Conservation (phyloP, 345 rosid species). For the Bruguiera parviflora region DNA sequence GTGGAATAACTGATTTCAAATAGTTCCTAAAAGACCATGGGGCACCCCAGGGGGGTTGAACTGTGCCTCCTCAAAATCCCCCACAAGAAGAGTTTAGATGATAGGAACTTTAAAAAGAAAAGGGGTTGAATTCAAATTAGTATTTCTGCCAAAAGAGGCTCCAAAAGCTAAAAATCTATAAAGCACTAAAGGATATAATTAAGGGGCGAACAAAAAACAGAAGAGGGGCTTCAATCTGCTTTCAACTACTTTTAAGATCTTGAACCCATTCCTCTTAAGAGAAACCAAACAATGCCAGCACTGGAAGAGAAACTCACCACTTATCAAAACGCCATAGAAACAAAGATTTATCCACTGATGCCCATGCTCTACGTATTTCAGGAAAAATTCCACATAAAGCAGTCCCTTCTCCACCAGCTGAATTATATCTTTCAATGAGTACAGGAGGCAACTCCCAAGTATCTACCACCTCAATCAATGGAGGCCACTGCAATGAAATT, state of each 20-base stretch:
- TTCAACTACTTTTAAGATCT: too few species aligned
- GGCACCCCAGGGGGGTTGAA: background rate
- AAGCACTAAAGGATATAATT: too few species aligned
- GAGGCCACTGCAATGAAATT: slow-evolving; percentile 76
- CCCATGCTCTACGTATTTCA: slow-evolving; percentile 93
- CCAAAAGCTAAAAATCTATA: background rate
- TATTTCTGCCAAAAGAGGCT: background rate
- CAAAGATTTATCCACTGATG: slow-evolving; percentile 84
- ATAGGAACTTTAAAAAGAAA: background rate
- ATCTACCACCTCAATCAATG: slow-evolving; percentile 71
- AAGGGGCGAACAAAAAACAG: too few species aligned
- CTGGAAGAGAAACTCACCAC: slow-evolving; percentile 43
- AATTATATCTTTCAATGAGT: slow-evolving; percentile 81
- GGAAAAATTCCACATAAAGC: slow-evolving; percentile 96
- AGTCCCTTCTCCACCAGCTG: slow-evolving; percentile 95
- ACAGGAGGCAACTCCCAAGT: slow-evolving; percentile 83
- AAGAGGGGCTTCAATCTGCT: too few species aligned
- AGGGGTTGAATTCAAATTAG: background rate
- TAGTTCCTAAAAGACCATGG: too few species aligned
- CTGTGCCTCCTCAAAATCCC: background rate
- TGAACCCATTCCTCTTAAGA: too few species aligned
- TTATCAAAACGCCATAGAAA: slow-evolving; percentile 97
- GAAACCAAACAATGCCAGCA: background rate
- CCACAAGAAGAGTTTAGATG: background rate
- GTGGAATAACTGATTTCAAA: too few species aligned